Base-by-base conservation (phyloP, 257 asterid species). In the Scutellaria baicalensis region DNA sequence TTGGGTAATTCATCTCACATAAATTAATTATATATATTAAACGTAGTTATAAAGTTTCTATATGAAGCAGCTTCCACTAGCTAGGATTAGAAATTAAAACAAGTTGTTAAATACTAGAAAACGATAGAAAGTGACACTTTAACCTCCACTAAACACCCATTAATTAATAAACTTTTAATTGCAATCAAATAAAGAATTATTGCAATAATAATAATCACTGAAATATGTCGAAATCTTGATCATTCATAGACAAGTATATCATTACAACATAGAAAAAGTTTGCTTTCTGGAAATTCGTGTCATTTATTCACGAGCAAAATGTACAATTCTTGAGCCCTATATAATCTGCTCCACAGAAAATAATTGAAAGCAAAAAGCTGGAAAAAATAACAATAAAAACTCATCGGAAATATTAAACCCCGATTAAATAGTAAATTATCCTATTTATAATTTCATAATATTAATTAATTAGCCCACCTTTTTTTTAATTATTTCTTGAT, bases 251-350 rank as follows among this genome's bases (percentile, higher is more conserved):
- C 33, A 27, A 27, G 33, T 27, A 27, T 27, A 27, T 27, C 33
- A 27, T 27, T 27, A 74, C 47, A 66, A 38, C 5, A 66, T 8
- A 56, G 8, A 27, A 20, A 69, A 17, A n/a, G 16, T 42, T 70
- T 20, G 9, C 31, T 48, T 59, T 35, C 54, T 51, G 55, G 20
- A 51, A 31, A 58, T 58, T 20, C 17, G 21, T 51, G 44, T 44
- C 62, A 48, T 35, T 76, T 64, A 63, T 76, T 72, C 72, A 39
- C 51, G 71, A 76, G 66, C 68, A 72, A 64, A 79, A 75, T 79
- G 57, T 72, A 79, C 84, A 76, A 21, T 76, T 72, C 68, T 38
- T 68, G 31, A 63, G 6, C 47, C 10, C 51, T 23, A 62, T 51
- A 45, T 62, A 42, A 9, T 56, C 59, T 48, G 79, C 75, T 63